phyloP scores from a whole-genome alignment of 192 early-diverging fungal genomes.

The Obelidium mucronatum region DNA sequence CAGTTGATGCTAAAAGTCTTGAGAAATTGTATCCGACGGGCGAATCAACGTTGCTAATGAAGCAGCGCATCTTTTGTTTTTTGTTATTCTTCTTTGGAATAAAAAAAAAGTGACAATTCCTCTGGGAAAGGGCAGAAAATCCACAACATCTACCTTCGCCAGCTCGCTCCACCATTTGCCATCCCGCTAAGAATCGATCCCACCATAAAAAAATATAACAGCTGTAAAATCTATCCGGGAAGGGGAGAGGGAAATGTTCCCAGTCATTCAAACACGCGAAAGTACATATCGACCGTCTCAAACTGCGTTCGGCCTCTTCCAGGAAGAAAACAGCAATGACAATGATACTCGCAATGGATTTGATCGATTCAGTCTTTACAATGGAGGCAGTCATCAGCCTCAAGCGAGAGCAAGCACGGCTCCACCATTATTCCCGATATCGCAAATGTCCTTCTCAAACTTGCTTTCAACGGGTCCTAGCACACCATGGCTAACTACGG shows the following conservation, averaged over 20 bases:
- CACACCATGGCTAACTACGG: conserved; percentile 45
- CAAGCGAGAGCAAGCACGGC: not conserved
- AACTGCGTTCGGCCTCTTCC: not conserved
- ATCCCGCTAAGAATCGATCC: too few species aligned
- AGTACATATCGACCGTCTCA: not conserved
- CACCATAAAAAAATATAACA: too few species aligned
- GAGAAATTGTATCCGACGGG: conserved; percentile 63
- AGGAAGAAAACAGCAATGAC: not conserved
- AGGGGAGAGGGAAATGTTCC: too few species aligned
- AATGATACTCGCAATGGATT: not conserved
- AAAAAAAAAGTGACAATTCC: not conserved
- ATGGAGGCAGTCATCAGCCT: not conserved
- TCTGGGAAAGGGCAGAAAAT: not conserved
- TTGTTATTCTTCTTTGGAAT: too few species aligned
- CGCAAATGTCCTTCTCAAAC: not conserved
- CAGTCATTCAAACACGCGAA: too few species aligned
- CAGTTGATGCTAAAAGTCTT: conserved; percentile 52
- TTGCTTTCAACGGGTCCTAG: not conserved
- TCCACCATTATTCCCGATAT: not conserved
- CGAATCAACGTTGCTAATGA: conserved; percentile 61
- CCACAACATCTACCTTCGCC: not conserved
- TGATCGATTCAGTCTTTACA: not conserved
- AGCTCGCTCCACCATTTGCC: too few species aligned
- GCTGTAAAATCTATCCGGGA: too few species aligned
- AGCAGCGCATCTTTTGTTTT: conserved; percentile 45